These are phyloP conservation scores for Chlamydomonas sp. DNA, from an alignment of 139 green algal genomes.

Conservation along the genomic window DNA sequence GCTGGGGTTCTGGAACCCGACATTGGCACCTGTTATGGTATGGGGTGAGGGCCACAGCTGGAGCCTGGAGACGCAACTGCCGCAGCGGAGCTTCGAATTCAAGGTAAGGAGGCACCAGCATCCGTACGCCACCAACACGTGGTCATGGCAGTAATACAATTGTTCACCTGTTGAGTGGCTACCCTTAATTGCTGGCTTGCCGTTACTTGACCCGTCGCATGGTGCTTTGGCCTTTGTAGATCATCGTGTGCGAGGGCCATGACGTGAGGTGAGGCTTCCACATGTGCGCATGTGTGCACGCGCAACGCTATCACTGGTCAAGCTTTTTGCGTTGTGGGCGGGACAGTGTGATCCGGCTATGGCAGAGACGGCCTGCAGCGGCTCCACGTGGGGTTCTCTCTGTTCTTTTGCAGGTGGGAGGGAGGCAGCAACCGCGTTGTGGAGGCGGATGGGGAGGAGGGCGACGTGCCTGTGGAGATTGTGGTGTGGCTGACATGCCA, in stretches of 20 bases:
- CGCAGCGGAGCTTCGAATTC: slow-evolving; percentile 21
- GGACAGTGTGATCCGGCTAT: no score
- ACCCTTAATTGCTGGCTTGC: no score
- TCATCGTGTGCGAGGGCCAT: slow-evolving; percentile 10
- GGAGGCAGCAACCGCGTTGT: slow-evolving; percentile 28
- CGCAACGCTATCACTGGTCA: no score
- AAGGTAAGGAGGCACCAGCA: slow-evolving; percentile 1
- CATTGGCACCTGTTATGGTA: not conserved
- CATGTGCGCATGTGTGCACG: no score
- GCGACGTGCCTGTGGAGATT: slow-evolving; percentile 16
- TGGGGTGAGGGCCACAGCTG: slow-evolving; percentile 29
- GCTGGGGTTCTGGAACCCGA: slow-evolving; percentile 7
- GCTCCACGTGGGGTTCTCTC: no score
- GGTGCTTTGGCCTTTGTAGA: not conserved
- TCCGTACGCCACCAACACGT: not conserved
- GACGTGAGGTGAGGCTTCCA: not conserved
- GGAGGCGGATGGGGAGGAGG: not conserved
- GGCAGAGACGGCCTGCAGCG: no score
- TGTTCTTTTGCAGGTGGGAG: not conserved
- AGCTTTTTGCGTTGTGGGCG: no score
- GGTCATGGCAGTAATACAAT: not conserved
- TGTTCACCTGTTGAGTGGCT: not conserved
- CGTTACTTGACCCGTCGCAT: no score
- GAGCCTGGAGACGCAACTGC: slow-evolving; percentile 5
- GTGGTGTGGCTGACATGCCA: slow-evolving; percentile 31